phyloP scores from a whole-genome alignment of 2,329 filamentous ascomycete genomes.

The Monosporascus sp. region DNA sequence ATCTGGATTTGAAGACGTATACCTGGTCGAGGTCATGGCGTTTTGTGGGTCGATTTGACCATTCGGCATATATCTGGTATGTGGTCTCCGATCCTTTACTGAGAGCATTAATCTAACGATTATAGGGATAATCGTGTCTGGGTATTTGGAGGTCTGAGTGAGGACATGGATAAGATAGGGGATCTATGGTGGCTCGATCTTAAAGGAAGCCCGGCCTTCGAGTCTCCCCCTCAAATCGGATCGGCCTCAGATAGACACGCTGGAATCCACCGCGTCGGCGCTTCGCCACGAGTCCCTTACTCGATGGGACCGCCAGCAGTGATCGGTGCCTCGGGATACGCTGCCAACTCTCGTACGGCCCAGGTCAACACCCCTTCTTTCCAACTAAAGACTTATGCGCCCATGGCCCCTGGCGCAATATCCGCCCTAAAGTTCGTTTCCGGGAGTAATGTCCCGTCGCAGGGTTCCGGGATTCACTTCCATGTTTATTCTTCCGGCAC shows the following conservation, averaged over 20 bases:
- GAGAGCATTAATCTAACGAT: slow-evolving; percentile 9
- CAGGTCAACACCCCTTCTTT: slow-evolving; percentile 63
- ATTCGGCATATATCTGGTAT: slow-evolving; percentile 85
- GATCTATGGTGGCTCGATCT: slow-evolving; percentile 98
- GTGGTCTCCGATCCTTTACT: slow-evolving; percentile 2
- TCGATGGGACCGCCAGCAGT: slow-evolving; percentile 43
- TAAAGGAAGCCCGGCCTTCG: slow-evolving; percentile 81
- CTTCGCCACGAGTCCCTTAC: slow-evolving; percentile 49
- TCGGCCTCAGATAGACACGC: slow-evolving; percentile 42
- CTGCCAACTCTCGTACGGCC: slow-evolving; percentile 61
- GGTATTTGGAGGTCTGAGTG: slow-evolving; percentile 92
- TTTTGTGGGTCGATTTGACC: slow-evolving; percentile 91
- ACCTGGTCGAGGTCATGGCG: slow-evolving; percentile 96
- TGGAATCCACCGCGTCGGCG: slow-evolving; percentile 34
- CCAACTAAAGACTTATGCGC: slow-evolving; percentile 67
- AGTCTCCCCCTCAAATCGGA: slow-evolving; percentile 58
- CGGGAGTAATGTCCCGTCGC: slow-evolving; percentile 77
- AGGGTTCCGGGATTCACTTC: slow-evolving; percentile 89
- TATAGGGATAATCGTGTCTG: slow-evolving; percentile 72
- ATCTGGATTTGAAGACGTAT: slow-evolving; percentile 93
- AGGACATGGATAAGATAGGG: slow-evolving; percentile 94
- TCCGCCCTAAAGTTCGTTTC: slow-evolving; percentile 87
- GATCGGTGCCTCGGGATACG: slow-evolving; percentile 58
- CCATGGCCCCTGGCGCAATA: slow-evolving; percentile 81
- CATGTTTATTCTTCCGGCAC: slow-evolving; percentile 92